phyloP scores from a whole-genome alignment of 140 eudicot genomes.

The Senecio squalidus region DNA sequence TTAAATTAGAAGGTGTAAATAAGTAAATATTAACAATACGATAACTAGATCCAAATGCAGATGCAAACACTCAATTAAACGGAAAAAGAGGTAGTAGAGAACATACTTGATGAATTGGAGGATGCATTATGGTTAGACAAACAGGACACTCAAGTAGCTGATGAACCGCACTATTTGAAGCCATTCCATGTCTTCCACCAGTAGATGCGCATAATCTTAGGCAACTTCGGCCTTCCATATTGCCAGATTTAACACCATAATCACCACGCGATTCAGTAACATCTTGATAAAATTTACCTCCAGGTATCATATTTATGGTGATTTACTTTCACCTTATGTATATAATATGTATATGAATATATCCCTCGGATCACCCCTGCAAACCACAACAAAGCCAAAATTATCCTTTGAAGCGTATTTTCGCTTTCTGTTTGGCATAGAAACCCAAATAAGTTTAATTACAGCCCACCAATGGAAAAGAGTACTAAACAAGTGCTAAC shows the following conservation, averaged over 20 bases:
- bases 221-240: constrained; percentile 36
- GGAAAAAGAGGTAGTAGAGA: background rate
- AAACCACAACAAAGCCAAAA: constrained; percentile 10
- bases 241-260: constrained; percentile 39
- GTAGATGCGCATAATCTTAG: constrained; percentile 31
- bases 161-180: constrained; percentile 48
- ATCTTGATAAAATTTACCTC: constrained; percentile 43
- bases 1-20: no score
- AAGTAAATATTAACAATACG: no score
- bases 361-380: constrained; percentile 20
- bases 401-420: background rate
- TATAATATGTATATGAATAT: no score
- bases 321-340: constrained; percentile 14
- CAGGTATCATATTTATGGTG: constrained; percentile 36
- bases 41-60: background rate
- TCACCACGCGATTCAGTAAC: constrained; percentile 37
- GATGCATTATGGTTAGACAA: constrained; percentile 46
- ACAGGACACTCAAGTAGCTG: constrained; percentile 62
- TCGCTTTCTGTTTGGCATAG: background rate
- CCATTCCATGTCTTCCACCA: constrained; percentile 36
- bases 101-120: constrained; percentile 56
- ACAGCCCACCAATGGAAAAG: no score
- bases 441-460: background rate
- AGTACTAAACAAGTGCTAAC: background rate
- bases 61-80: background rate